Conservation (phyloP, 768 basidiomycete genomes). For the Suillus subalutaceus region DNA sequence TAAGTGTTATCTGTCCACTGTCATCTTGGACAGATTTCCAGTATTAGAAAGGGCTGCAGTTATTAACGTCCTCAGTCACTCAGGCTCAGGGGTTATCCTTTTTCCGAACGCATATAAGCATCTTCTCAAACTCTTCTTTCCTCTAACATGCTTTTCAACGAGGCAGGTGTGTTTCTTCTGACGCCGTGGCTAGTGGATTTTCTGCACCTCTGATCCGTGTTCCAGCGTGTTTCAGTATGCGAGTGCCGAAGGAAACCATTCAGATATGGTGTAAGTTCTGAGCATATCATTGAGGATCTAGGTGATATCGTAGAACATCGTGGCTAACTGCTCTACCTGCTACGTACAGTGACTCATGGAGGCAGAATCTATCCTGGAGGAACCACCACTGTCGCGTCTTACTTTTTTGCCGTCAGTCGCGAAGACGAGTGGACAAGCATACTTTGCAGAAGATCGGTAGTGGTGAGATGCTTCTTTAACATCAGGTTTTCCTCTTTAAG, state of each 20-base stretch:
- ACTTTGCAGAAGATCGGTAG: slow-evolving; percentile 29
- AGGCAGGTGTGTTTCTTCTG: neutral
- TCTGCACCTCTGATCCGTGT: neutral
- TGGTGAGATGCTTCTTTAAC: slow-evolving; percentile 22
- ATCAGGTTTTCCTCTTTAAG: slow-evolving; percentile 12
- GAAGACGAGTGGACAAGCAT: slow-evolving; percentile 31
- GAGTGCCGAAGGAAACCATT: slow-evolving; percentile 22
- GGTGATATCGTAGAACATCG: neutral
- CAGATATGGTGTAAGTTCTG: slow-evolving; percentile 29
- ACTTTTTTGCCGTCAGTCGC: slow-evolving; percentile 34
- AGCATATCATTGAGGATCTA: neutral
- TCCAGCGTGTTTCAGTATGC: slow-evolving; percentile 32
- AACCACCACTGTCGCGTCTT: slow-evolving; percentile 20
- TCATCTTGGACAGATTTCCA: no score
- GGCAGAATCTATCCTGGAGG: slow-evolving; percentile 21
- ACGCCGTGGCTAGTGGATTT: neutral
- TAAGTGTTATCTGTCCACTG: no score
- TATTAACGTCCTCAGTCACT: neutral
- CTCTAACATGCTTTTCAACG: neutral
- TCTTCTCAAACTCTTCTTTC: neutral
- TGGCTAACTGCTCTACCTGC: slow-evolving; percentile 1
- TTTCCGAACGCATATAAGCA: neutral
- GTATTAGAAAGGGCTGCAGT: no score
- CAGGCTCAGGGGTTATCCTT: neutral
- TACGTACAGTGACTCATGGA: slow-evolving; percentile 26